phyloP scores from a whole-genome alignment of 495 filamentous ascomycete genomes.

The Copromyces sp. region DNA sequence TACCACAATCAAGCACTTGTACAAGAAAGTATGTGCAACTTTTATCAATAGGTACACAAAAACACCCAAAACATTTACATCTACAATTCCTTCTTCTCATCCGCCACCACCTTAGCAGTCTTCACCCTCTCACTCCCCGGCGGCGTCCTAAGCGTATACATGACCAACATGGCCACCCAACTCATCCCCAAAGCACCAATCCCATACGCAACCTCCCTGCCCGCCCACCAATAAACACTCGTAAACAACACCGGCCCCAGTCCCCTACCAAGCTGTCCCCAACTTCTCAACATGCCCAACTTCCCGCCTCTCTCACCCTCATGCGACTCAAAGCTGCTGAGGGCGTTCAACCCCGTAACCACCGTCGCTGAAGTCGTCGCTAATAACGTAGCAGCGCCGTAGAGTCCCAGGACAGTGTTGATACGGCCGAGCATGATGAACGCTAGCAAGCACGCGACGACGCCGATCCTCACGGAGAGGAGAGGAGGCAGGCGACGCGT shows the following conservation, averaged over 20 bases:
- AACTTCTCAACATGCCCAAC: slow-evolving; percentile 72
- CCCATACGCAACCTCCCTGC: slow-evolving; percentile 72
- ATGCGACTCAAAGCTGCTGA: slow-evolving; percentile 79
- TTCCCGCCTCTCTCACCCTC: slow-evolving; percentile 76
- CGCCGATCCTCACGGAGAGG: slow-evolving; percentile 64
- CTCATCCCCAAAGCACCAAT: slow-evolving; percentile 73
- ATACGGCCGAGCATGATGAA: slow-evolving; percentile 74
- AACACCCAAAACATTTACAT: not conserved
- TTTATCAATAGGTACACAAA: not conserved
- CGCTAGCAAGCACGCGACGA: slow-evolving; percentile 62
- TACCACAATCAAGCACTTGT: not conserved
- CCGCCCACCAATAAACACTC: slow-evolving; percentile 98
- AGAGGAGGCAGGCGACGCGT: slow-evolving; percentile 74
- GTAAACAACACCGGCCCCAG: slow-evolving; percentile 85
- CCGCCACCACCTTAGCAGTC: slow-evolving; percentile 1
- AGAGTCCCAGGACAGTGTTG: slow-evolving; percentile 54
- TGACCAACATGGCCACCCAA: slow-evolving; percentile 58
- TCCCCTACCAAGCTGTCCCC: slow-evolving; percentile 77
- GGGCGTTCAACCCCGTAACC: slow-evolving; percentile 83
- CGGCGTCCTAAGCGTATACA: slow-evolving; percentile 52
- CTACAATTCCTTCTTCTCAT: slow-evolving; percentile 33
- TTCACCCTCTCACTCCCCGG: slow-evolving; percentile 24
- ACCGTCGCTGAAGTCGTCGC: slow-evolving; percentile 88
- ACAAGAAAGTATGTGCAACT: not conserved
- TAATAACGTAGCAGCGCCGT: slow-evolving; percentile 68